These are phyloP conservation scores for Cryptococcus sp. DNA, from an alignment of 1,284 basidiomycete species.

Conservation along the genomic window DNA sequence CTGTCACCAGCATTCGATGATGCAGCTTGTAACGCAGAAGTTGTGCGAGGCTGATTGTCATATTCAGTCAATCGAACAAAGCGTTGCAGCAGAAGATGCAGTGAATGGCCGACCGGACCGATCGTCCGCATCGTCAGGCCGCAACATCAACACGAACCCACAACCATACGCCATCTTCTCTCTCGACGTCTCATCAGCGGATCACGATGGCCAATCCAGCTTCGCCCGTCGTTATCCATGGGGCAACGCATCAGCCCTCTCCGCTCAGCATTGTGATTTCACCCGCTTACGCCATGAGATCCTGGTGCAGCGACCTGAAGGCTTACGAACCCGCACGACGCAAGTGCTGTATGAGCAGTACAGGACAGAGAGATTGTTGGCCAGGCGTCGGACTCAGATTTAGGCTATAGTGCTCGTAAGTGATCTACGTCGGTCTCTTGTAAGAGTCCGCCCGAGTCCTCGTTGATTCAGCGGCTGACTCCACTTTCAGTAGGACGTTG, in stretches of 20 bases:
- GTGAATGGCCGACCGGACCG: background rate
- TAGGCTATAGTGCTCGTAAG: background rate
- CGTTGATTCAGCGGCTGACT: too few relatives aligned
- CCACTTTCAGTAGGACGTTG: too few relatives aligned
- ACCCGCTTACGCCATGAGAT: constrained; percentile 31
- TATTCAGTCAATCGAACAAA: too few relatives aligned
- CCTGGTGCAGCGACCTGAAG: constrained; percentile 25
- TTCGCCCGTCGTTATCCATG: constrained; percentile 29
- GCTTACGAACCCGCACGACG: constrained; percentile 36
- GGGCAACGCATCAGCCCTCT: constrained; percentile 39
- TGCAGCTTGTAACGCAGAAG: too few relatives aligned
- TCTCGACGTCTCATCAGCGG: constrained; percentile 5
- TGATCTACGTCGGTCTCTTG: background rate
- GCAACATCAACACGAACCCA: background rate
- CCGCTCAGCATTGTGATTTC: constrained; percentile 38
- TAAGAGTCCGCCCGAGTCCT: background rate
- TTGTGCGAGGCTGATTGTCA: too few relatives aligned
- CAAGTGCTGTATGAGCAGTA: constrained; percentile 49
- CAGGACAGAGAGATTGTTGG: constrained; percentile 44
- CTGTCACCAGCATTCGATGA: too few relatives aligned
- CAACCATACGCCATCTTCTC: constrained; percentile 16
- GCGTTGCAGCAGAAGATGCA: too few relatives aligned
- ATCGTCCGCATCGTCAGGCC: constrained; percentile 5
- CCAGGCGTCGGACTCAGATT: background rate
- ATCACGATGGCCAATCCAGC: constrained; percentile 12